Base-by-base conservation (phyloP, 345 rosid genomes). In the Citrus trifoliata region DNA sequence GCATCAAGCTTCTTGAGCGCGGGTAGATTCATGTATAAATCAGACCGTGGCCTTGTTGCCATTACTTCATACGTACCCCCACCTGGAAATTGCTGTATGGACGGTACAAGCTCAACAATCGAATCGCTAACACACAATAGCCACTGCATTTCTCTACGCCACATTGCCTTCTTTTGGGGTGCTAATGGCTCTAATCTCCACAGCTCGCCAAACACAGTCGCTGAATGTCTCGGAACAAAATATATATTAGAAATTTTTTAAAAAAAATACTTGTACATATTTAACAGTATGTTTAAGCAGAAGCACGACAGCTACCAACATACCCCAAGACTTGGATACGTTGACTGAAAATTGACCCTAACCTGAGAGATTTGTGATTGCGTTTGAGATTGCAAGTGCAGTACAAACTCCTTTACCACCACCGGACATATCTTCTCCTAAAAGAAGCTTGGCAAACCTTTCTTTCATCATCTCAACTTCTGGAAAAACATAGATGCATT, bases 401-500 rank as follows among this genome's bases (percentile, higher is more conserved):
- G 97, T 93, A 79, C 98, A 97, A 56, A 94, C 99, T 40, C 99
- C 98, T 86, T 97, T 94, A 7, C 99, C 98, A 70, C 98, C 97
- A 28, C 98, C 99, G 21, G 99, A 97, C 99, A 97, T 97, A 83
- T 97, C 99, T 69, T 97, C 99, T 66, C 99, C 99, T 2, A 96
- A 82, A 70, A 97, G 94, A 64, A 97, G 92, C 90, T 97, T 97
- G 7, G 98, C 95, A 75, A 94, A 97, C 86, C 98, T 92, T 87
- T 97, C 99, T 81, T 92, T 97, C 99, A 97, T 97, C 98, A 94
- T 87, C 83, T 93, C 99, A 74, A 89, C 82, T 80, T 94, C 99
- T 94, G 70, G 80, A 55, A 33, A 56, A 60, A 16, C 19, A 46
- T 46, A 13, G 51, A 46, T 46, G 18, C 13, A 21, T 27, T 56